phyloP scores from a whole-genome alignment of 331 rosid species.

The Rosa hybrid region DNA sequence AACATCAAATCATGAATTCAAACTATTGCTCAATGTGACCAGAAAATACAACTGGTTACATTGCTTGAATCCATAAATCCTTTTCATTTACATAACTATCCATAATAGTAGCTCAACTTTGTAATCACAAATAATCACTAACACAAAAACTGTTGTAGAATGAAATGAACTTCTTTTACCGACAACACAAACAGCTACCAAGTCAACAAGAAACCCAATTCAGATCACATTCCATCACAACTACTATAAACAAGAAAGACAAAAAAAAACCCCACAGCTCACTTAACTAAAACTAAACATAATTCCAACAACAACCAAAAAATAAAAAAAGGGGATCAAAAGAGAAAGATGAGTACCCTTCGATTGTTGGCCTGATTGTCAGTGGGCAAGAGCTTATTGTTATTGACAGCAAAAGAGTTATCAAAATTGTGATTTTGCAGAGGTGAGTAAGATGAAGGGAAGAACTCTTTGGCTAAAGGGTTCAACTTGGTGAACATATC shows the following conservation, averaged over 20 bases:
- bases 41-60: background rate
- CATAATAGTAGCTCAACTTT: background rate
- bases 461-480: slow-evolving; percentile 85
- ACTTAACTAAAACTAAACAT: background rate
- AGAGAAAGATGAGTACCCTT: slow-evolving; percentile 60
- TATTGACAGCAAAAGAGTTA: slow-evolving; percentile 43
- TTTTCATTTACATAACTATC: background rate
- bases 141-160: slow-evolving; percentile 7
- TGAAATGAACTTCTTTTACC: background rate
- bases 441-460: slow-evolving; percentile 70
- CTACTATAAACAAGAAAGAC: background rate
- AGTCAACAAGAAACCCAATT: slow-evolving; percentile 19
- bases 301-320: slow-evolving; percentile 13
- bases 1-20: background rate
- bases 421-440: slow-evolving; percentile 48
- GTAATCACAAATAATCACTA: background rate
- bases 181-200: slow-evolving; percentile 7
- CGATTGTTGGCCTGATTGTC: slow-evolving; percentile 57
- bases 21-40: background rate
- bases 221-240: slow-evolving; percentile 7
- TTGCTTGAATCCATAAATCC: background rate
- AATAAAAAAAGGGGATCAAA: slow-evolving; percentile 30
- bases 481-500: slow-evolving; percentile 93
- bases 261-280: background rate
- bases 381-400: slow-evolving; percentile 44